Percentiles rank a stretch among this genome's conserved stretches.
These are phyloP conservation scores for Quercus cerris DNA, from an alignment of 306 rosid genomes.

Conservation along the genomic window DNA sequence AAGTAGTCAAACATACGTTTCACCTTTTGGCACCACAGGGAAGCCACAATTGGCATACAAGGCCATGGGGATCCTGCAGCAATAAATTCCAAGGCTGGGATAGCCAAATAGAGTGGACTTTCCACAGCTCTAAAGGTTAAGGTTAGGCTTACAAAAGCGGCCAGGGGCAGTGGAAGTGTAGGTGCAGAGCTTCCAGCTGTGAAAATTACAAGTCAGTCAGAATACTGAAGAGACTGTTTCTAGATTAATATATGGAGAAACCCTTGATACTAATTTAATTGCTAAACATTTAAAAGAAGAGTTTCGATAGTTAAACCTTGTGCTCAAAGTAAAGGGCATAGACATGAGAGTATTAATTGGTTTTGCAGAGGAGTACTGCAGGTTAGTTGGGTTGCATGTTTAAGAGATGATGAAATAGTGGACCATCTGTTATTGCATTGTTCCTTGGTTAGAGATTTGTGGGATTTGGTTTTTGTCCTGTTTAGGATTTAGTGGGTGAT, in stretches of 20 bases:
- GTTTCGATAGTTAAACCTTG: background rate
- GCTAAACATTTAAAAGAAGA: background rate
- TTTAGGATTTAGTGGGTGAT: too few species aligned
- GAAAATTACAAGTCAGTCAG: constrained; percentile 18
- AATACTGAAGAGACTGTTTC: constrained; percentile 3
- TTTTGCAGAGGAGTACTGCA: background rate
- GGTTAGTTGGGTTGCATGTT: background rate
- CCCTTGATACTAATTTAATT: background rate
- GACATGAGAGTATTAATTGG: background rate
- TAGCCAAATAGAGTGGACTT: constrained; percentile 86
- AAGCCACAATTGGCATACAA: constrained; percentile 96
- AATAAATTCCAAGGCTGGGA: constrained; percentile 84
- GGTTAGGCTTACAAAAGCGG: constrained; percentile 95
- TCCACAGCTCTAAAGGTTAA: constrained; percentile 91
- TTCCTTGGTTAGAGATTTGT: too few species aligned
- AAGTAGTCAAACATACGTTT: constrained; percentile 94
- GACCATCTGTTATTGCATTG: too few species aligned
- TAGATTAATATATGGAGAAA: background rate
- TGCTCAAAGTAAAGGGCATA: background rate
- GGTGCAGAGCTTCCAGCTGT: constrained; percentile 87
- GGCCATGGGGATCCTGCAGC: constrained; percentile 99
- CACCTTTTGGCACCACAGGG: constrained; percentile 98
- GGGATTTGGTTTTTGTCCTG: too few species aligned
- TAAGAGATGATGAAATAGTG: too few species aligned
- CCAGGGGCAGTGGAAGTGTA: constrained; percentile 92